Evolutionary conservation across 2,329 filamentous ascomycete species (phyloP).

Genomic region (Ascochyta rabiei): DNA sequence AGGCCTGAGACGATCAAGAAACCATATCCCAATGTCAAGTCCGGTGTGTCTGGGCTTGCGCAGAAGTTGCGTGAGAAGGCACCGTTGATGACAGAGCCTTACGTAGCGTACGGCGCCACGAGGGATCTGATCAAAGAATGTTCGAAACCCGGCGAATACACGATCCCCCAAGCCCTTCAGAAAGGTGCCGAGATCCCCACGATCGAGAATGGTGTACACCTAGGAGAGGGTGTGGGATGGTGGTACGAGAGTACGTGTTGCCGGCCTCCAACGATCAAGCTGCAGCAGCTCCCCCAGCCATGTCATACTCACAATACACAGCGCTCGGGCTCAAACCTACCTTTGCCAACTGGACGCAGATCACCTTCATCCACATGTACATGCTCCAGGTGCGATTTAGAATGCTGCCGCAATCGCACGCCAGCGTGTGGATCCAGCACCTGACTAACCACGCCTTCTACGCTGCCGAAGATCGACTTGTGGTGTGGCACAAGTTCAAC

Average conservation of each 20-base stretch:
- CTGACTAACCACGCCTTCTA: conserved; percentile 95
- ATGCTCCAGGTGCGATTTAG: conserved; percentile 83
- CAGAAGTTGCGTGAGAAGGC: conserved; percentile 41
- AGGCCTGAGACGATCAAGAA: conserved; percentile 27
- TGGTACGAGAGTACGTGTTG: conserved; percentile 77
- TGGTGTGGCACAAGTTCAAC: conserved; percentile 73
- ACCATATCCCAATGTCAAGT: conserved; percentile 19
- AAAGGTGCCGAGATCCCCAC: conserved; percentile 71
- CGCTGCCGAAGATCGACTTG: conserved; percentile 83
- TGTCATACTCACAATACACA: conserved; percentile 47
- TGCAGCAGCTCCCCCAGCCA: not conserved
- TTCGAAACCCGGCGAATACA: conserved; percentile 75
- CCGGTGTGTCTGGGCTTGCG: conserved; percentile 31
- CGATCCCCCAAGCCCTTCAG: conserved; percentile 69
- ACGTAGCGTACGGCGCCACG: conserved; percentile 79
- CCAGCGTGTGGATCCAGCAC: conserved; percentile 83
- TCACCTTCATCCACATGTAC: conserved; percentile 97
- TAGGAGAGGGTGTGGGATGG: conserved; percentile 75
- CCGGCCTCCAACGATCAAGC: not conserved
- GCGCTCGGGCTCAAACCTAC: conserved; percentile 81
- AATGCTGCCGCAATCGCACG: conserved; percentile 71
- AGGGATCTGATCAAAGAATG: conserved; percentile 80
- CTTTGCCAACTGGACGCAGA: conserved; percentile 94
- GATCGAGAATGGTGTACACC: conserved; percentile 79
- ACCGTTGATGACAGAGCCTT: conserved; percentile 61